Evolutionary conservation across 495 filamentous ascomycete species (phyloP).

Genomic region (Xylaria palmicola): DNA sequence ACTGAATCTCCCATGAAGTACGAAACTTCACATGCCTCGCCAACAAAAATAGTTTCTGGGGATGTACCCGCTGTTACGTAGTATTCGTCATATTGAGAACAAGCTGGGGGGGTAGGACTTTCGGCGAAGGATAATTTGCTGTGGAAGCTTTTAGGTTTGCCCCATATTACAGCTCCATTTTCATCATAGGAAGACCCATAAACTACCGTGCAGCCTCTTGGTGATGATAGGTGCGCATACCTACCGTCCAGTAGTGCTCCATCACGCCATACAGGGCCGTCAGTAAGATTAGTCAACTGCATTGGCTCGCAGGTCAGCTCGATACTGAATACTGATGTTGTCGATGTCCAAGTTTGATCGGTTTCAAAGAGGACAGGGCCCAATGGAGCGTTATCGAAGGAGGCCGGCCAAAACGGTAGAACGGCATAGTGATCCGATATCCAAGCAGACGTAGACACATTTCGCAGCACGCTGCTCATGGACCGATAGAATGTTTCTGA

Average conservation of each 20-base stretch:
- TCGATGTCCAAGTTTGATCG: conserved; percentile 30
- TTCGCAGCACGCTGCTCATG: conserved; percentile 33
- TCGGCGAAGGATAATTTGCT: not conserved
- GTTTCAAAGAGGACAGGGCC: conserved; percentile 22
- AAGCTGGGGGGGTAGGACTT: not conserved
- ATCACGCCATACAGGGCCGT: too few relatives aligned
- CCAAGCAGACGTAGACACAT: conserved; percentile 42
- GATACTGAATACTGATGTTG: conserved; percentile 36
- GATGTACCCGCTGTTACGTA: not conserved
- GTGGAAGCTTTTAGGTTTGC: not conserved
- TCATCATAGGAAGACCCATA: not conserved
- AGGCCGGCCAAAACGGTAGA: conserved; percentile 39
- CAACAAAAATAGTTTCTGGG: conserved; percentile 5
- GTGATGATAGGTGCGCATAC: not conserved
- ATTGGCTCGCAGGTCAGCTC: conserved; percentile 31
- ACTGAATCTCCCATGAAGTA: conserved; percentile 37
- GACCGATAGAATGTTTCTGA: conserved; percentile 31
- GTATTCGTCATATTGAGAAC: not conserved
- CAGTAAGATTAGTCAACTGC: not conserved
- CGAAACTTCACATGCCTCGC: conserved; percentile 24
- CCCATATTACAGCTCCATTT: not conserved
- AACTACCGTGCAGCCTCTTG: not conserved
- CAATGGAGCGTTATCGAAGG: conserved; percentile 20
- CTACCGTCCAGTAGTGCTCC: not conserved
- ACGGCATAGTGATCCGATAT: conserved; percentile 38